Conservation (phyloP, 306 rosid species). For the Quercus rubra region DNA sequence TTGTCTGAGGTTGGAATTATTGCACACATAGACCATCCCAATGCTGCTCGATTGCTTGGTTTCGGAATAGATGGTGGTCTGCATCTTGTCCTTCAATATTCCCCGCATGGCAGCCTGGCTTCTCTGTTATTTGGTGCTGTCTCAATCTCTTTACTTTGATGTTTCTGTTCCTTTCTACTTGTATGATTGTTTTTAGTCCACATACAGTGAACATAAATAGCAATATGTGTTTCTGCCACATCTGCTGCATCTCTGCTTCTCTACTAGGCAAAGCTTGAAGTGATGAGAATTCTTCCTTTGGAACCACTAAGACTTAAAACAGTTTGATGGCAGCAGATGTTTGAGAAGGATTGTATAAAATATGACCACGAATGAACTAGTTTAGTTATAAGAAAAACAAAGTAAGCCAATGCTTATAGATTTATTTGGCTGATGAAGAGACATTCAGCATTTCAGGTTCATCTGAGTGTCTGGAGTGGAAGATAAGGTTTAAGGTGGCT, state of each 20-base stretch:
- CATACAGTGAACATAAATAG: too few relatives aligned
- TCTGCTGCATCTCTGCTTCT: not conserved
- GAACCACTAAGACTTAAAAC: too few relatives aligned
- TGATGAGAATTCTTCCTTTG: too few relatives aligned
- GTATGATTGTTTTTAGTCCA: too few relatives aligned
- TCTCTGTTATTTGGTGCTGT: slow-evolving; percentile 67
- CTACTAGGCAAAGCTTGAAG: not conserved
- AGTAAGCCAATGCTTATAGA: not conserved
- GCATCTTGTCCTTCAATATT: slow-evolving; percentile 74
- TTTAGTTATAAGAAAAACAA: too few relatives aligned
- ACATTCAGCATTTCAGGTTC: slow-evolving; percentile 49
- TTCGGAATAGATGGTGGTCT: slow-evolving; percentile 75
- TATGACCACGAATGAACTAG: too few relatives aligned
- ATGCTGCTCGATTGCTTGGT: slow-evolving; percentile 75
- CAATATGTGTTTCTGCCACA: too few relatives aligned
- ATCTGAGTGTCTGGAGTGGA: slow-evolving; percentile 64
- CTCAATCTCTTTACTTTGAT: slow-evolving; percentile 8
- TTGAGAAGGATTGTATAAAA: too few relatives aligned
- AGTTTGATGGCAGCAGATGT: too few relatives aligned
- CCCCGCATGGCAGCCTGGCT: slow-evolving; percentile 80
- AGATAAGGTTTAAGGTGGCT: slow-evolving; percentile 71
- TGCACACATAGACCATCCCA: slow-evolving; percentile 80
- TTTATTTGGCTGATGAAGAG: slow-evolving; percentile 19
- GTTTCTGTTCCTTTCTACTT: slow-evolving; percentile 1
- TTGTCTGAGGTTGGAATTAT: slow-evolving; percentile 87